Evolutionary conservation across 179 eudicot genomes (phyloP), one percentile per base, ranked within the genome.

Genomic region (Beta corolliflora): DNA sequence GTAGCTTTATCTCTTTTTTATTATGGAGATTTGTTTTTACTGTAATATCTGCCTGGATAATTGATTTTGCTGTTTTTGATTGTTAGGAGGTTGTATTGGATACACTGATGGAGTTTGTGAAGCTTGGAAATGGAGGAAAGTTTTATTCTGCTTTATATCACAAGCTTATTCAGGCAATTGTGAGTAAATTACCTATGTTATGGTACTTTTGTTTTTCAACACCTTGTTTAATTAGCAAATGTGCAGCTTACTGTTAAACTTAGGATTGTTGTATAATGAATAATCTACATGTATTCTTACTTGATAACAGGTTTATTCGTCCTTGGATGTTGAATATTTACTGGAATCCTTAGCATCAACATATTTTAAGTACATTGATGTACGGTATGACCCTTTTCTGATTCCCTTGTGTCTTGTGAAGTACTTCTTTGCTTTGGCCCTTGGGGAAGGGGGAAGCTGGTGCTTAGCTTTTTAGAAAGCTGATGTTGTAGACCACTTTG

Each of bases 71-170:
- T 61, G 60, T 52, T 50, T 74, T 8, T 67, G 80, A 48, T 63
- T 71, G 64, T 52, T 81, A 95, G 99, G 98, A 93, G 84, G 91
- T 91, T 59, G 92, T 87, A 78, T 71, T 95, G 86, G 98, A 92
- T 66, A 81, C 98, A 31, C 23, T 94, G 60, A 94, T 95, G 99
- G 99, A 94, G 87, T 90, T 90, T 85, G 93, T 92, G 59, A 92
- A 95, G 88, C 88, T 88, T 46, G 97, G 98, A 15, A 91, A 92
- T 66, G 90, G 91, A 25, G 98, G 95, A 50, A 91, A 85, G 72
- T 94, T 94, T 80, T 87, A 91, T 86, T 88, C 94, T 71, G 82
- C 92, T 56, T 75, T 90, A 29, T 95, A 89, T 81, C 87, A 95
- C 89, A 92, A 85, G 85, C 87, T 95, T 45, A 74, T 95, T 63